phyloP scores from a whole-genome alignment of 1,284 basidiomycete species.

The Inonotus obliquus region DNA sequence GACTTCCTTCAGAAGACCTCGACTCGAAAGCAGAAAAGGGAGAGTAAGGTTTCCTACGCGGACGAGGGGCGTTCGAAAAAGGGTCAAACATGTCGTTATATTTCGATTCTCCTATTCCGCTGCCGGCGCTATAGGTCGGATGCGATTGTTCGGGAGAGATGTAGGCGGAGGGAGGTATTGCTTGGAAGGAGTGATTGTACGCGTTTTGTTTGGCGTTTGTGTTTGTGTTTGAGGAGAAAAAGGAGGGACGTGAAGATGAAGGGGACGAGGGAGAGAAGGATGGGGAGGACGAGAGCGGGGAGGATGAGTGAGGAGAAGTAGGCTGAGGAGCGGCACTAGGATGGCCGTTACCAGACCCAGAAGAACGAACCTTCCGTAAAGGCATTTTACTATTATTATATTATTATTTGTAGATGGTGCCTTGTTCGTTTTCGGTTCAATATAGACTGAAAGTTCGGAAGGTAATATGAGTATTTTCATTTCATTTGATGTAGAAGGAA shows the following conservation, averaged over 20 bases:
- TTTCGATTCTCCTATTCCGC: neutral
- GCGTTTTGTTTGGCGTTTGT: neutral
- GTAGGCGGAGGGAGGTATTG: neutral
- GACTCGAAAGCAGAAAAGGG: slow-evolving; percentile 3
- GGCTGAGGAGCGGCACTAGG: neutral
- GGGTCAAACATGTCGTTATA: neutral
- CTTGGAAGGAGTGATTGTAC: neutral
- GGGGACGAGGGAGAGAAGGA: neutral
- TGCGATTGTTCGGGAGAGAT: neutral
- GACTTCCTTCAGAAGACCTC: neutral
- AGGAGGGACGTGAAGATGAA: neutral
- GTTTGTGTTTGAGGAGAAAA: neutral
- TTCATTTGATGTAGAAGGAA: no score
- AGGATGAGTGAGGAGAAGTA: neutral
- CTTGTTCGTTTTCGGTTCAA: no score
- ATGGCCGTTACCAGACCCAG: no score
- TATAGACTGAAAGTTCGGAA: no score
- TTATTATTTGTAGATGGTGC: no score
- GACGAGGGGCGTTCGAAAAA: slow-evolving; percentile 8
- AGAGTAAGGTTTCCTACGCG: neutral
- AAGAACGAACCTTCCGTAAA: no score
- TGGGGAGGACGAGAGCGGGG: neutral
- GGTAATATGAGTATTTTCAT: no score
- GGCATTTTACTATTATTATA: no score
- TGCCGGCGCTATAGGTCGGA: neutral